Conservation (phyloP, 139 green algal species). For the Nannochloris sp. region DNA sequence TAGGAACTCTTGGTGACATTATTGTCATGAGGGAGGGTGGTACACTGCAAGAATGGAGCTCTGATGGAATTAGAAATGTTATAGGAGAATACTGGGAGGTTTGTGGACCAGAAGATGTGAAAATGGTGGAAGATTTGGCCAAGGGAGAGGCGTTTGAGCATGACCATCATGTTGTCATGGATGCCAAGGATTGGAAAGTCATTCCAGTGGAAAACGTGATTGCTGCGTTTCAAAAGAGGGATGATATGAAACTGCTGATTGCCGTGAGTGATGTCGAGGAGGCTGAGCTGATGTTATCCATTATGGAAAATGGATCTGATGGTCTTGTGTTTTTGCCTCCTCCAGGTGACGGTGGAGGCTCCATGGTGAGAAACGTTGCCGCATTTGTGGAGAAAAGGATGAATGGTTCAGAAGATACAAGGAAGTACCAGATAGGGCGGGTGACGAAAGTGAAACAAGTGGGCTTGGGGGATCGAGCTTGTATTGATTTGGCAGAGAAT, state of each 20-base stretch:
- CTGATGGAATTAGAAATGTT: too few relatives aligned
- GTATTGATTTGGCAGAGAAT: constrained; percentile 54
- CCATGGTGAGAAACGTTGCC: constrained; percentile 30
- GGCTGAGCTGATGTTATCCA: constrained; percentile 57
- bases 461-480: constrained; percentile 75
- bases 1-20: too few relatives aligned
- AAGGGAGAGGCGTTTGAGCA: neutral
- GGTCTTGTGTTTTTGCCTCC: constrained; percentile 68
- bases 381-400: constrained; percentile 36
- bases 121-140: neutral
- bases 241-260: constrained; percentile 43
- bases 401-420: neutral
- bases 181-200: constrained; percentile 34
- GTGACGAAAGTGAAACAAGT: constrained; percentile 45
- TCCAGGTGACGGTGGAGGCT: neutral
- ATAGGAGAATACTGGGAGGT: too few relatives aligned
- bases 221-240: constrained; percentile 43
- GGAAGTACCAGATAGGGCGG: constrained; percentile 22
- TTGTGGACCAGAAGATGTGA: neutral
- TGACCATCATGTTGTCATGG: neutral
- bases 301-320: constrained; percentile 64
- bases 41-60: too few relatives aligned
- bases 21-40: too few relatives aligned
- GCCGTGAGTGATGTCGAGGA: constrained; percentile 33
- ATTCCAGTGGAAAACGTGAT: constrained; percentile 94